Evolutionary conservation across 2,329 filamentous ascomycete species (phyloP), one percentile per base, ranked within the genome.

Genomic region (Mycosphaerelloides madeirae): DNA sequence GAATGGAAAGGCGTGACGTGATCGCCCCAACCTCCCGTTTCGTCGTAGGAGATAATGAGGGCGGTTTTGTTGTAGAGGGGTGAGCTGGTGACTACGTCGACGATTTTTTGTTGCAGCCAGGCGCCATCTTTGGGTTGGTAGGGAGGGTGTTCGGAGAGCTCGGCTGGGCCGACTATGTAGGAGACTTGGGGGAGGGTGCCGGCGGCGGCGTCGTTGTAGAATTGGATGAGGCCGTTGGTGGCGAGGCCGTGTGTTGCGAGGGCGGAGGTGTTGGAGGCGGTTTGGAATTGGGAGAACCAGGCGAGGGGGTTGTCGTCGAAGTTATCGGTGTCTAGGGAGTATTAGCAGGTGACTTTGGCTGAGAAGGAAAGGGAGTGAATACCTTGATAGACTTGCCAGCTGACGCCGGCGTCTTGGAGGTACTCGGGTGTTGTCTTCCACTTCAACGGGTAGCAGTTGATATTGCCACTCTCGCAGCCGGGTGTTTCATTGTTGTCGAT

Each of bases 1-100:
- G 75, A 68, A 43, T 75, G 69, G 51, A 71, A 73, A 0, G 75
- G 76, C n/a, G 66, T 61, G 2, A 79, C 75, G 46, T 78, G 74
- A 48, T 79, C 73, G 49, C 70, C 76, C 61, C 66, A 79, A 20
- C 76, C 76, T 34, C 76, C 76, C 2, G 72, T 74, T 57, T 80
- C 72, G 49, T 70, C 76, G 60, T 65, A 78, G 52, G 73, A 69
- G 57, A 75, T 69, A 43, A 77, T 70, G 33, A 79, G 57, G 0
- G 65, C 68, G 2, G 74, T 77, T 15, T 65, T 68, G 33, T 66
- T 64, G 55, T 77, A 79, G 33, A 68, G 68, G 3, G 72, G 72
- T 15, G 74, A 74, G 39, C 65, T 65, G 11, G 68, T 71, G 3
- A 79, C 71, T 3, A 74, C 72, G 43, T 76, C 65, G 13, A 76